phyloP scores from a whole-genome alignment of 441 rosid genomes.

The Dalechampia spathulata region DNA sequence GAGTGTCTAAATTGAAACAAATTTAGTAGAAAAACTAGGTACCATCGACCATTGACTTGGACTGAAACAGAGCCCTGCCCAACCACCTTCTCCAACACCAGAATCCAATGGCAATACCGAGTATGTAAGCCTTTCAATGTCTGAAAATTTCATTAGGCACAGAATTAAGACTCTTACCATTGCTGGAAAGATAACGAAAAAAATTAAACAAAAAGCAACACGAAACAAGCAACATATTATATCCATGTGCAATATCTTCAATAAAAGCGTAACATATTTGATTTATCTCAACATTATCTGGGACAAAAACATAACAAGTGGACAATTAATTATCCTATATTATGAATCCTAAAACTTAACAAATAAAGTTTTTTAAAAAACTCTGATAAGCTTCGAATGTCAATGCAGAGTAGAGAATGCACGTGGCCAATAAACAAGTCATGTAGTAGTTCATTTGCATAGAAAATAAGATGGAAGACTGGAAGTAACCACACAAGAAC shows the following conservation, averaged over 20 bases:
- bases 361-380: no score
- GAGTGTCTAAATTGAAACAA: background rate
- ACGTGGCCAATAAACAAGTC: no score
- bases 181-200: background rate
- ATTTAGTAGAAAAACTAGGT: conserved; percentile 4
- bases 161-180: conserved; percentile 9
- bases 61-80: conserved; percentile 72
- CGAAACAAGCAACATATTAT: no score
- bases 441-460: background rate
- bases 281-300: no score
- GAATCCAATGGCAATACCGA: conserved; percentile 54
- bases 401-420: background rate
- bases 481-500: background rate
- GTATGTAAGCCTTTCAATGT: conserved; percentile 43
- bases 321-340: no score
- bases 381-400: background rate
- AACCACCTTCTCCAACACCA: conserved; percentile 68
- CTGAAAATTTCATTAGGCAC: conserved; percentile 29
- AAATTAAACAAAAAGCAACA: background rate
- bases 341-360: no score
- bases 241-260: no score
- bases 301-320: no score
- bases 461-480: background rate
- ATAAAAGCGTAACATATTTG: no score
- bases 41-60: conserved; percentile 63